A percentile compares a stretch with the other conserved stretches of the same genome.
Evolutionary conservation across 2,329 filamentous ascomycete species (phyloP).

Genomic region (Ceratocystis alfenasii): DNA sequence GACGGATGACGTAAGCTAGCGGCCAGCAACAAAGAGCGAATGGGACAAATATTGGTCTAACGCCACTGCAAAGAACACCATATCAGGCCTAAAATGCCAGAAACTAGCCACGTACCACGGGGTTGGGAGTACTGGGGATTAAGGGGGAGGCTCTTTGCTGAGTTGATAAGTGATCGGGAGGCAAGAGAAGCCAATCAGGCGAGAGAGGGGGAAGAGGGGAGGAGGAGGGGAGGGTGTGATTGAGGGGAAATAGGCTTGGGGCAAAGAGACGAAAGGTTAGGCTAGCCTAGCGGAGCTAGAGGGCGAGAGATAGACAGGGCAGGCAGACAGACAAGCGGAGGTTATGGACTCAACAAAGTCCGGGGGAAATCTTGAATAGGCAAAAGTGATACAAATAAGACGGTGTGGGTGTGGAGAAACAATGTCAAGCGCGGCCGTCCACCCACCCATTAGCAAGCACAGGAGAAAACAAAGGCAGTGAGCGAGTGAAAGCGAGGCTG

Average conservation of each 20-base stretch:
- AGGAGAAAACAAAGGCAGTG: background rate
- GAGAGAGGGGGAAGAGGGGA: background rate
- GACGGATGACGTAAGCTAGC: background rate
- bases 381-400: background rate
- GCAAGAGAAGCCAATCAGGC: slow-evolving; percentile 2
- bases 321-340: too few relatives aligned
- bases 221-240: background rate
- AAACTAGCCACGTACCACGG: background rate
- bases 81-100: background rate
- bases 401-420: background rate
- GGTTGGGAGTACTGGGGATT: background rate
- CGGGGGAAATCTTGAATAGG: background rate
- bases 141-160: slow-evolving; percentile 8
- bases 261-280: background rate
- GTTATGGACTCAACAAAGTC: background rate
- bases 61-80: background rate
- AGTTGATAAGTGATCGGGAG: background rate
- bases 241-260: background rate
- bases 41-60: background rate
- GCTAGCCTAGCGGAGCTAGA: too few relatives aligned
- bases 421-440: background rate
- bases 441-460: background rate
- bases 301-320: too few relatives aligned
- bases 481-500: background rate
- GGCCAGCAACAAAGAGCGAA: background rate